These are phyloP conservation scores for Phytophthora capsici DNA, from an alignment of 352 stramenopile genomes.

Conservation along the genomic window DNA sequence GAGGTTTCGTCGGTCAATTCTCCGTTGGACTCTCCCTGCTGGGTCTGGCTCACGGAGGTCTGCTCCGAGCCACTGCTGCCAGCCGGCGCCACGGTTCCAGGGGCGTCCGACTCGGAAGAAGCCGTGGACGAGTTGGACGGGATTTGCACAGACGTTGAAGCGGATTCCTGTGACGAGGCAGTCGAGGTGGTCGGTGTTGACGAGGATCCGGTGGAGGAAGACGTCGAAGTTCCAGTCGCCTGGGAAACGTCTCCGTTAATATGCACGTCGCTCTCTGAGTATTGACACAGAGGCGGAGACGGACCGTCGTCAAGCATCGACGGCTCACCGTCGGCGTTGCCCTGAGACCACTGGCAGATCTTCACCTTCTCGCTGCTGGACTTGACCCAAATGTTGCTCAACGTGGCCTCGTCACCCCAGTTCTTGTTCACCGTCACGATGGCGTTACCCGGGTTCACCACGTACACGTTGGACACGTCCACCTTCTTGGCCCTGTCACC, in stretches of 20 bases:
- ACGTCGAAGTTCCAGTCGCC: background rate
- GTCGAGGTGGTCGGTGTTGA: background rate
- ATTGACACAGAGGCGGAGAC: constrained; percentile 18
- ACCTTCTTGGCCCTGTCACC: constrained; percentile 37
- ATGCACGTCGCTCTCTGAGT: constrained; percentile 17
- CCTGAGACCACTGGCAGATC: constrained; percentile 34
- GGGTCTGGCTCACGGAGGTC: constrained; percentile 6
- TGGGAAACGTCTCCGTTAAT: background rate
- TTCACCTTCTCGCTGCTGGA: constrained; percentile 13
- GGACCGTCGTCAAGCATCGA: constrained; percentile 38
- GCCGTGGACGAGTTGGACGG: constrained; percentile 16
- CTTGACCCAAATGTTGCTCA: constrained; percentile 24
- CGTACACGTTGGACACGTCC: constrained; percentile 38
- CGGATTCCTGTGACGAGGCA: constrained; percentile 1
- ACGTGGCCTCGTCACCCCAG: background rate
- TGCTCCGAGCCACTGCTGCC: constrained; percentile 14
- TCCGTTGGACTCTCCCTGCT: constrained; percentile 14
- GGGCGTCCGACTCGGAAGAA: background rate
- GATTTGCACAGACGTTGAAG: constrained; percentile 2
- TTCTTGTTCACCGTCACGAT: constrained; percentile 51
- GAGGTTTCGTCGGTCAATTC: constrained; percentile 8
- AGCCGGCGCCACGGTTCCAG: constrained; percentile 17
- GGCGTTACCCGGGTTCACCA: constrained; percentile 23
- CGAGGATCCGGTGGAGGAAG: background rate
- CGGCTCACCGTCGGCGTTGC: constrained; percentile 24